Conservation (phyloP, 495 filamentous ascomycete species). For the Annulohypoxylon maeteangense region DNA sequence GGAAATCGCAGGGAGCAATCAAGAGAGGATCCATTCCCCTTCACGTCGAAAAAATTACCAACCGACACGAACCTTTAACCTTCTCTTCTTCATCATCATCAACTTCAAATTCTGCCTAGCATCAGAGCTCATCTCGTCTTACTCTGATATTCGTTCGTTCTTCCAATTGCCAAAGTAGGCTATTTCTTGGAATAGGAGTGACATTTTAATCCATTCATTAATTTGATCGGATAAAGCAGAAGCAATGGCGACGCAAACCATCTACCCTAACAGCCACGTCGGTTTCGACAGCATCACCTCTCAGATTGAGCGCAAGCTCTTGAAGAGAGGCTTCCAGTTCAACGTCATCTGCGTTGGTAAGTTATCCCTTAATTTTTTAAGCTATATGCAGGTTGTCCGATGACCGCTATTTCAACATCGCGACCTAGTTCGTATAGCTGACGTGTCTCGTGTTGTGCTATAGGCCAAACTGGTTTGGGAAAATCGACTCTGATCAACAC, state of each 20-base stretch:
- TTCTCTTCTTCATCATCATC: constrained; percentile 41
- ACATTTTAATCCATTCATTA: constrained; percentile 44
- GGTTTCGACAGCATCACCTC: constrained; percentile 99
- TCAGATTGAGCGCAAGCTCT: constrained; percentile 98
- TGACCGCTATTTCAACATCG: constrained; percentile 13
- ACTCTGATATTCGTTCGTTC: constrained; percentile 39
- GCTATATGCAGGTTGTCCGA: background rate
- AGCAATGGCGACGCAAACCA: constrained; percentile 62
- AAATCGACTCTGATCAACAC: constrained; percentile 99
- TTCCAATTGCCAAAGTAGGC: constrained; percentile 47
- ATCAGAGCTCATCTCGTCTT: constrained; percentile 31
- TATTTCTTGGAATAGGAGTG: constrained; percentile 59
- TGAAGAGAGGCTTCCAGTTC: constrained; percentile 99
- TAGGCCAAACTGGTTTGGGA: constrained; percentile 97
- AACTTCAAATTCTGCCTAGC: constrained; percentile 29
- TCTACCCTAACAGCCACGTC: constrained; percentile 96
- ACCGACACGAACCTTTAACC: constrained; percentile 36
- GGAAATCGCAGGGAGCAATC: constrained; percentile 52
- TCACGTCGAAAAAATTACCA: constrained; percentile 43
- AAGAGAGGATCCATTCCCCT: constrained; percentile 45
- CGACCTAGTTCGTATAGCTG: constrained; percentile 41
- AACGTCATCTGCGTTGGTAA: constrained; percentile 99
- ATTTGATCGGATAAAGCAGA: constrained; percentile 27
- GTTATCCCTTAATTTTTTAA: constrained; percentile 51
- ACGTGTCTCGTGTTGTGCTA: constrained; percentile 49